A percentile compares a stretch with the other conserved stretches of the same genome.
Conservation (phyloP, 2,329 filamentous ascomycete species). For the Colletotrichum shisoi region DNA sequence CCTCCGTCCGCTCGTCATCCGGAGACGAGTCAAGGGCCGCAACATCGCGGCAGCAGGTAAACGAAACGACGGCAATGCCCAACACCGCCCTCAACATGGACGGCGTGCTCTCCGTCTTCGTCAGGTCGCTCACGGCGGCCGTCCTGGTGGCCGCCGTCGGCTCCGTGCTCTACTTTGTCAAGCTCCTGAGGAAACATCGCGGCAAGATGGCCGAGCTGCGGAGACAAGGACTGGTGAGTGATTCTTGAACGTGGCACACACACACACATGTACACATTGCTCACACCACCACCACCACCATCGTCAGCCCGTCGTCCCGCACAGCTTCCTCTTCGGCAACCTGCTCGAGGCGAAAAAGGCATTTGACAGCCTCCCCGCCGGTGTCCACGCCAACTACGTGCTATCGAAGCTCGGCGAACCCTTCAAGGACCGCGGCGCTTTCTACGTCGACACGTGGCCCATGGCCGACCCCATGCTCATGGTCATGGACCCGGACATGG, state of each 20-base stretch:
- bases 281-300: background rate
- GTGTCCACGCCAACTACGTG: constrained; percentile 27
- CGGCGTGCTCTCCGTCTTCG: background rate
- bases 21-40: background rate
- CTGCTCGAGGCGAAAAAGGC: constrained; percentile 46
- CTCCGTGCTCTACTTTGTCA: constrained; percentile 25
- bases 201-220: constrained; percentile 30
- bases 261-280: background rate
- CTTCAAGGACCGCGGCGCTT: constrained; percentile 44
- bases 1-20: background rate
- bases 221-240: constrained; percentile 26
- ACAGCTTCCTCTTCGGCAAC: constrained; percentile 45
- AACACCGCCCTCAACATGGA: constrained; percentile 9
- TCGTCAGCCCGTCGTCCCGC: constrained; percentile 44
- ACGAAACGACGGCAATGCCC: background rate
- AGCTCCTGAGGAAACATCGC: constrained; percentile 19
- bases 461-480: constrained; percentile 44
- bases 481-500: constrained; percentile 45
- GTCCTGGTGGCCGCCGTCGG: background rate
- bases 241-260: background rate
- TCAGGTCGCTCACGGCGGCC: constrained; percentile 20
- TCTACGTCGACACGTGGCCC: constrained; percentile 46
- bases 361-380: constrained; percentile 33
- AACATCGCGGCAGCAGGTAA: background rate
- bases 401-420: constrained; percentile 23